phyloP scores from a whole-genome alignment of 1,284 basidiomycete species.

The Ustilago nuda region DNA sequence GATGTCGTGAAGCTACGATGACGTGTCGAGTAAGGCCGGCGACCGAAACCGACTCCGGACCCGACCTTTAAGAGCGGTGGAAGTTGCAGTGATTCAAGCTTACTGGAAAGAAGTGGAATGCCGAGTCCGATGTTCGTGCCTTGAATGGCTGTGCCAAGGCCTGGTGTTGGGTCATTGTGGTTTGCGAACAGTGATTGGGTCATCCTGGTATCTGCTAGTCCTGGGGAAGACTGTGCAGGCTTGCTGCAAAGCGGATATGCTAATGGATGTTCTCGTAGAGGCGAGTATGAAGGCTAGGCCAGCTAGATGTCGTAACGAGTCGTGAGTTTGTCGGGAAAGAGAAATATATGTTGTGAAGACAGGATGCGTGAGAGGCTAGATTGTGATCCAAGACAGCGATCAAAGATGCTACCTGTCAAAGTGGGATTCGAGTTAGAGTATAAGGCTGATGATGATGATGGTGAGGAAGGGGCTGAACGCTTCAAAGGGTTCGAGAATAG shows the following conservation, averaged over 20 bases:
- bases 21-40: conserved; percentile 31
- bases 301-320: conserved; percentile 10
- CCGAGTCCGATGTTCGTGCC: conserved; percentile 20
- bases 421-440: background rate
- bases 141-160: conserved; percentile 13
- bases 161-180: background rate
- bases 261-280: background rate
- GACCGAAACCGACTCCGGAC: conserved; percentile 75
- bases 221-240: background rate
- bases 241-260: background rate
- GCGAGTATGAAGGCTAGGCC: conserved; percentile 15
- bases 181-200: background rate
- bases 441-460: background rate
- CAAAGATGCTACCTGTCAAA: conserved; percentile 19
- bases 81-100: conserved; percentile 74
- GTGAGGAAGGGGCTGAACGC: background rate
- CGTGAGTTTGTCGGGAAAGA: background rate
- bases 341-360: background rate
- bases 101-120: conserved; percentile 83
- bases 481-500: background rate
- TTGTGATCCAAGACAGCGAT: conserved; percentile 15
- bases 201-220: background rate
- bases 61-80: background rate
- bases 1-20: conserved; percentile 11
- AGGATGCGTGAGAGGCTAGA: background rate